Conservation (phyloP, 2,329 filamentous ascomycete genomes). For the Sporothrix brasiliensis region DNA sequence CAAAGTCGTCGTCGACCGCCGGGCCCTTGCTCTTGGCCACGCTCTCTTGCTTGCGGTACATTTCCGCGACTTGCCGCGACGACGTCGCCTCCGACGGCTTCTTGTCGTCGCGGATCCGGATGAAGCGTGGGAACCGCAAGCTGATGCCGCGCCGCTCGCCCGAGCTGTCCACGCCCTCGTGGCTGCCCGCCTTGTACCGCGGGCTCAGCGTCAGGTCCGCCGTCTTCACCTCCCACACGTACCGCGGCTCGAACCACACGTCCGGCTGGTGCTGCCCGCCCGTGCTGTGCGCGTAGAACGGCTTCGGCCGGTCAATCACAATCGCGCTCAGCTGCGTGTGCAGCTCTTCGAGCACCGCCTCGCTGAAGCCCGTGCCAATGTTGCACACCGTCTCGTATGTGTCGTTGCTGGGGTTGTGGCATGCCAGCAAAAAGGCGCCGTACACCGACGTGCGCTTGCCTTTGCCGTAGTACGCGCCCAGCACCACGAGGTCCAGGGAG, state of each 20-base stretch:
- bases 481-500: conserved; percentile 91
- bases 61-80: conserved; percentile 85
- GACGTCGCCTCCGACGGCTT: conserved; percentile 88
- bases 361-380: conserved; percentile 95
- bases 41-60: conserved; percentile 95
- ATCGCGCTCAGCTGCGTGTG: conserved; percentile 74
- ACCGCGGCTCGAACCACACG: conserved; percentile 94
- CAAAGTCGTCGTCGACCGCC: conserved; percentile 93
- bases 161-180: conserved; percentile 68
- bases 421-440: conserved; percentile 92
- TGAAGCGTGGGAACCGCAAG: conserved; percentile 88
- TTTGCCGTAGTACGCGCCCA: conserved; percentile 91
- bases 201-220: conserved; percentile 92
- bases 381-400: conserved; percentile 96
- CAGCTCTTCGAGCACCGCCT: conserved; percentile 87
- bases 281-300: conserved; percentile 85
- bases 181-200: conserved; percentile 85
- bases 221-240: conserved; percentile 97
- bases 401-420: conserved; percentile 80
- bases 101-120: conserved; percentile 91
- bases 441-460: conserved; percentile 96
- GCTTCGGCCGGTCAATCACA: conserved; percentile 87
- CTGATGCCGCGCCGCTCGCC: conserved; percentile 76
- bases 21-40: conserved; percentile 84
- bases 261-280: conserved; percentile 93